phyloP scores from a whole-genome alignment of 2,329 filamentous ascomycete genomes.

The Didymella sp. region DNA sequence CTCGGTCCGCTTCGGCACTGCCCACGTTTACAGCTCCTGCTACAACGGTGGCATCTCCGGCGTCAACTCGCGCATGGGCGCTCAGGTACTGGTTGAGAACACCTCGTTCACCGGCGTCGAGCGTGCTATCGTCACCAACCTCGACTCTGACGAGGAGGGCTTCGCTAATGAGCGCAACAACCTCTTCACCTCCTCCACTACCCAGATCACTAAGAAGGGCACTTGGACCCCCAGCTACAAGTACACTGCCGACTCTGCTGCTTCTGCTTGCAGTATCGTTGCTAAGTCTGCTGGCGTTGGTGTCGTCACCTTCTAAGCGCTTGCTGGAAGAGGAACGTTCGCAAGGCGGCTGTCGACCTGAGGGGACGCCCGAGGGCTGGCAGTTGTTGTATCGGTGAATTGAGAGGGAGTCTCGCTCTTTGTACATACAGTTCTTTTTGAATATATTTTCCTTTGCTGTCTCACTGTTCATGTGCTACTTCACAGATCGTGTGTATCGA shows the following conservation, averaged over 20 bases:
- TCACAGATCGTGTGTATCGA: too few species aligned
- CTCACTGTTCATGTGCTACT: not conserved
- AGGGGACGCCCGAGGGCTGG: slow-evolving; percentile 1
- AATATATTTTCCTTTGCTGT: slow-evolving; percentile 23
- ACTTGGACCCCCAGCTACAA: slow-evolving; percentile 61
- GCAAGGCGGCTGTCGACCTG: not conserved
- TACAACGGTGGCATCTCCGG: slow-evolving; percentile 48
- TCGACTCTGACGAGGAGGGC: slow-evolving; percentile 63
- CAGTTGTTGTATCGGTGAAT: not conserved
- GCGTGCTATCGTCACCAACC: slow-evolving; percentile 63
- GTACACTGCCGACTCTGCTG: slow-evolving; percentile 52
- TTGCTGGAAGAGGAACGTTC: not conserved
- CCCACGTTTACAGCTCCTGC: slow-evolving; percentile 65
- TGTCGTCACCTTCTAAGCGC: slow-evolving; percentile 39
- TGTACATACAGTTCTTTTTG: slow-evolving; percentile 32
- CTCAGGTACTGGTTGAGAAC: slow-evolving; percentile 54
- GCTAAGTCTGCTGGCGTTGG: slow-evolving; percentile 41
- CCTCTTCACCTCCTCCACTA: slow-evolving; percentile 49
- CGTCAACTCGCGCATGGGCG: slow-evolving; percentile 54
- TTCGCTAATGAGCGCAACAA: slow-evolving; percentile 57
- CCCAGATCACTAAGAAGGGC: slow-evolving; percentile 54
- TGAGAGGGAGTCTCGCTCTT: slow-evolving; percentile 12
- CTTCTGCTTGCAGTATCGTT: slow-evolving; percentile 36
- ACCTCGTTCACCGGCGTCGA: slow-evolving; percentile 64
- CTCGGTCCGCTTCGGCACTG: slow-evolving; percentile 70